Percentiles rank a stretch among this genome's conserved stretches.
These are phyloP conservation scores for Pseudophaeomoniella oleicola DNA, from an alignment of 2,329 filamentous ascomycete genomes.

Conservation along the genomic window DNA sequence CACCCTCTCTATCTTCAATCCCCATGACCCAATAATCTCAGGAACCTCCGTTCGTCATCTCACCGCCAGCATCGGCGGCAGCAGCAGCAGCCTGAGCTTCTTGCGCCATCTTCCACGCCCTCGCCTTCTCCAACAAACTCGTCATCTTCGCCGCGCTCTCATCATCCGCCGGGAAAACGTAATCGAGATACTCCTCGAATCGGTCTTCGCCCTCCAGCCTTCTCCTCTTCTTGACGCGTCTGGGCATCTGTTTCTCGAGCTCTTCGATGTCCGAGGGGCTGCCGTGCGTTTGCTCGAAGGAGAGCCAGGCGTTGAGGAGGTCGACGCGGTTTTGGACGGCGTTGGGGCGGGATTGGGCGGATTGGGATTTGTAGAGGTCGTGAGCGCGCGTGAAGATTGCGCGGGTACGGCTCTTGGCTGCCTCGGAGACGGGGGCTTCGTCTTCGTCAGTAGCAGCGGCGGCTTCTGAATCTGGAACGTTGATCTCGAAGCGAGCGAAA, in stretches of 20 bases:
- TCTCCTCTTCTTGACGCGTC: conserved; percentile 71
- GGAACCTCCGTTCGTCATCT: no score
- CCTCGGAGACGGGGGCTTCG: conserved; percentile 56
- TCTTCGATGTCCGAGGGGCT: conserved; percentile 58
- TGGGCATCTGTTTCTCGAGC: conserved; percentile 86
- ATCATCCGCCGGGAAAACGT: conserved; percentile 92
- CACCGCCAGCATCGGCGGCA: neutral
- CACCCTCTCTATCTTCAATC: no score
- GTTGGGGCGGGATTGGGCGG: no score
- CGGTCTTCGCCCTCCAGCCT: conserved; percentile 82
- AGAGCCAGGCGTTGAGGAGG: conserved; percentile 80
- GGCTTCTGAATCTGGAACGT: conserved; percentile 61
- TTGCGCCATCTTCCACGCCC: conserved; percentile 67
- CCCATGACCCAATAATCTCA: no score
- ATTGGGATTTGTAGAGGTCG: conserved; percentile 72
- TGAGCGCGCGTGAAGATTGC: conserved; percentile 75
- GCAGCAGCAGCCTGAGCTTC: conserved; percentile 9
- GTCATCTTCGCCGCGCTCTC: conserved; percentile 70
- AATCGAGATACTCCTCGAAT: conserved; percentile 95
- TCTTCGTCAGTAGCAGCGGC: conserved; percentile 47
- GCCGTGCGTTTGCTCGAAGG: conserved; percentile 81
- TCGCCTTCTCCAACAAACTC: conserved; percentile 70
- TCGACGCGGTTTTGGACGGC: conserved; percentile 89
- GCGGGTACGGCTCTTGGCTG: conserved; percentile 69
- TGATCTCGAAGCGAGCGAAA: conserved; percentile 97